phyloP scores from a whole-genome alignment of 1,139 yeast genomes.

The Kurtzmaniella quercitrusa region DNA sequence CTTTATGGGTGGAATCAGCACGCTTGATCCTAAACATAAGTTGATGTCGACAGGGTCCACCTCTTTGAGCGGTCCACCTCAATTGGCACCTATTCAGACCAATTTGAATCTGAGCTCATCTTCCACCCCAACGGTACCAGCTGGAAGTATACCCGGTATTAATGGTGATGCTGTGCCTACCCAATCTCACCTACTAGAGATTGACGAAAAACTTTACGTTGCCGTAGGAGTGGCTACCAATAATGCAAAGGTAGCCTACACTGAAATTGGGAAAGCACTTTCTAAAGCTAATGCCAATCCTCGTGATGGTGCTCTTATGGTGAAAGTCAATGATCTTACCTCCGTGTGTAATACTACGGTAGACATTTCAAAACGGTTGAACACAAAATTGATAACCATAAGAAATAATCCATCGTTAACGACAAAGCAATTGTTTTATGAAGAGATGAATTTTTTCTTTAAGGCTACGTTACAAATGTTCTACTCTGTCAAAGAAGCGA shows the following conservation, averaged over 20 bases:
- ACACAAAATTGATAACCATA: constrained; percentile 52
- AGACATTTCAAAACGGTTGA: constrained; percentile 71
- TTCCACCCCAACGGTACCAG: background rate
- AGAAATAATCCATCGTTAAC: constrained; percentile 47
- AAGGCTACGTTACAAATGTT: constrained; percentile 80
- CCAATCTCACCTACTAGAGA: constrained; percentile 31
- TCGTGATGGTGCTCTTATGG: constrained; percentile 36
- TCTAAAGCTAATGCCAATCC: constrained; percentile 50
- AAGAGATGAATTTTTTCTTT: constrained; percentile 76
- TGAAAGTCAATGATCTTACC: constrained; percentile 74
- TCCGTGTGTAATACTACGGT: constrained; percentile 75
- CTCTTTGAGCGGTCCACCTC: background rate
- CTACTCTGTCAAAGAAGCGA: constrained; percentile 79
- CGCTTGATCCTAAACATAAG: constrained; percentile 24
- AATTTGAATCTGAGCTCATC: no score
- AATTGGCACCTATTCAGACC: background rate
- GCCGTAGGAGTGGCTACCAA: constrained; percentile 71
- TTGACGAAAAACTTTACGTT: constrained; percentile 72
- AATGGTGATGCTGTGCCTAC: constrained; percentile 11
- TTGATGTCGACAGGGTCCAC: constrained; percentile 20
- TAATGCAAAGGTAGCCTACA: constrained; percentile 75
- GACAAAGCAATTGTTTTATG: constrained; percentile 73
- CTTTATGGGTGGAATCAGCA: constrained; percentile 19
- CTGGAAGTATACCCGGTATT: constrained; percentile 4
- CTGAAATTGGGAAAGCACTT: constrained; percentile 74